Conservation (phyloP, 805 yeast species). For the Clavispora asparagi region DNA sequence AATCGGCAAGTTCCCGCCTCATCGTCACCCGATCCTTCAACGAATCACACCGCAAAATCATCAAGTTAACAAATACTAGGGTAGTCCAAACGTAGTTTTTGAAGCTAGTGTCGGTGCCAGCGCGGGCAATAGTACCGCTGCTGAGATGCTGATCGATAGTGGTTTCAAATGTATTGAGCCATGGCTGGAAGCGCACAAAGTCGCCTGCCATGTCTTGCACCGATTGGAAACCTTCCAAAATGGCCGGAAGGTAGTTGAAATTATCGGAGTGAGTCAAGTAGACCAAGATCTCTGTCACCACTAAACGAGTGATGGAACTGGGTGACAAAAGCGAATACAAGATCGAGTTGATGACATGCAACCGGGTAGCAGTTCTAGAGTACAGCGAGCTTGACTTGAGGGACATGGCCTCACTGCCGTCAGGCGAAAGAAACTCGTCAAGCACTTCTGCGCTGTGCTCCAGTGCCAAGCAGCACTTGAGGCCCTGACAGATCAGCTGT, state of each 20-base stretch:
- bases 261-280: constrained; percentile 21
- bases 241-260: constrained; percentile 19
- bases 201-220: constrained; percentile 35
- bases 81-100: constrained; percentile 33
- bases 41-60: constrained; percentile 24
- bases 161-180: constrained; percentile 34
- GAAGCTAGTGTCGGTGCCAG: constrained; percentile 16
- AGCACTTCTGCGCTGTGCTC: constrained; percentile 9
- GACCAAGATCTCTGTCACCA: constrained; percentile 39
- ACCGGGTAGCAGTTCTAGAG: constrained; percentile 23
- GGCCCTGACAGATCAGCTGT: constrained; percentile 32
- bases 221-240: constrained; percentile 26
- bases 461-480: constrained; percentile 28
- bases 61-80: constrained; percentile 29
- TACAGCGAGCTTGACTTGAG: constrained; percentile 2
- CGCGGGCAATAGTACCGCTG: constrained; percentile 9
- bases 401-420: constrained; percentile 5
- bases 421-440: background rate
- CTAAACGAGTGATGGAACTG: constrained; percentile 32
- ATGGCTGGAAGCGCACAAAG: constrained; percentile 34
- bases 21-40: constrained; percentile 24
- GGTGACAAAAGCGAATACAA: constrained; percentile 37
- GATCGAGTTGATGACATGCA: constrained; percentile 32
- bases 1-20: constrained; percentile 33
- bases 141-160: constrained; percentile 27